Base-by-base conservation (phyloP, 768 basidiomycete genomes). In the Rhodotorula graminis region DNA sequence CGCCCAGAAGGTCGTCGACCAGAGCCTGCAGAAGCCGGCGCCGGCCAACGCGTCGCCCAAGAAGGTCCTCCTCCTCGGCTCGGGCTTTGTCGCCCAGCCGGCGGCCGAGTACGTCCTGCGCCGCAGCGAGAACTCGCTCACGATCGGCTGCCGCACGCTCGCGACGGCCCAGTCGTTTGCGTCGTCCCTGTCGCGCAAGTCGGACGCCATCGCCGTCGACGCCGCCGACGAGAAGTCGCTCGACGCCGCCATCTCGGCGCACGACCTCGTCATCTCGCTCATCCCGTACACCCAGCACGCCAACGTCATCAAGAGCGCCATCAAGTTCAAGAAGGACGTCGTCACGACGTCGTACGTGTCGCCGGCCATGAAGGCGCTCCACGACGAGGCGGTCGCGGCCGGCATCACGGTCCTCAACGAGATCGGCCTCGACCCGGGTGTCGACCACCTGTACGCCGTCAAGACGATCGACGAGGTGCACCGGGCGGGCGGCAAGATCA, bases 381-480 rank as follows among this genome's bases (percentile, higher is more conserved):
- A 97, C 73, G 86, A 84, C 61, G 88, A 86, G 62, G 90, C 85
- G 66, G 90, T 89, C 83, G 86, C 88, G 68, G 93, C 94, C 3
- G 94, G 93, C 11, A 92, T 98, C 78, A 85, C 93, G 64, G 91
- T 97, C 75, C 85, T 98, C 86, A 99, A 99, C 82, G 96, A 99
- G 84, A 91, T 99, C 78, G 96, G 96, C 63, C 86, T 99, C 56
- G 95, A 97, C 82, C 93, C 93, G 61, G 93, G 93, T 79, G 66
- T 58, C 71, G 92, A 94, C 81, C 92, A 94, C 81, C 82, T 96
- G 71, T 94, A 93, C 81, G 93, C 93, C 44, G 84, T 96, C 82
- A 95, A 95, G 86, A 92, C 89, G 33, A 92, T 99, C 76, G 86
- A 87, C 64, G 95, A 97, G 81, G 91, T 97, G 9, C 93, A 99